These are phyloP conservation scores for Viridothelium virens DNA, from an alignment of 495 filamentous ascomycete genomes.

Conservation along the genomic window DNA sequence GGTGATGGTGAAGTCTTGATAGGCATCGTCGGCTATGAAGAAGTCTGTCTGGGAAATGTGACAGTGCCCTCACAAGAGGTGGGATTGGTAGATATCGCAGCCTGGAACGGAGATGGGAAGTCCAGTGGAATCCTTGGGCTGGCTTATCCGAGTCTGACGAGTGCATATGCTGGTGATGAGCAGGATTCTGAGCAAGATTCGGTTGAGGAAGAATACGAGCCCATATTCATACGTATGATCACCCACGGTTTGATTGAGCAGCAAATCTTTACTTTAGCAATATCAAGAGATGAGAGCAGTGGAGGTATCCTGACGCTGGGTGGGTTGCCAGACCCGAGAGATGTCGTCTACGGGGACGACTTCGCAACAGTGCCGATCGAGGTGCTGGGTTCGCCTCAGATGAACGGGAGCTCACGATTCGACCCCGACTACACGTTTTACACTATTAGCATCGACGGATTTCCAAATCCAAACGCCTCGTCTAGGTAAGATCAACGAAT, in stretches of 20 bases:
- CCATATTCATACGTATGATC: constrained; percentile 52
- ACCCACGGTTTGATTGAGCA: constrained; percentile 41
- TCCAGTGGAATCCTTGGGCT: constrained; percentile 39
- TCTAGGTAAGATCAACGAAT: neutral
- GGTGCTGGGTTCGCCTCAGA: neutral
- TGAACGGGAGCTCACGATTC: neutral
- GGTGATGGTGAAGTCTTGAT: constrained; percentile 49
- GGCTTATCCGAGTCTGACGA: constrained; percentile 41
- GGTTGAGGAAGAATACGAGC: constrained; percentile 42
- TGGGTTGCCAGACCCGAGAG: constrained; percentile 36
- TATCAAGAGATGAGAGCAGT: constrained; percentile 26
- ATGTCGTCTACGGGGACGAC: constrained; percentile 30
- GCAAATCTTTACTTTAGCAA: constrained; percentile 50
- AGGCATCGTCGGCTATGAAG: constrained; percentile 51
- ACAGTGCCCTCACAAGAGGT: constrained; percentile 22
- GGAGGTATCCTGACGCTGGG: constrained; percentile 46
- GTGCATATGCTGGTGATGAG: constrained; percentile 43
- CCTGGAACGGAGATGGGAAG: constrained; percentile 40
- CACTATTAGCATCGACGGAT: constrained; percentile 38
- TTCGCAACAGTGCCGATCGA: constrained; percentile 40
- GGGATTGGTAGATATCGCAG: constrained; percentile 19
- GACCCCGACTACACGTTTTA: constrained; percentile 35
- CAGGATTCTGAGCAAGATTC: constrained; percentile 10
- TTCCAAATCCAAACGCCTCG: constrained; percentile 17
- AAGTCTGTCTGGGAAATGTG: constrained; percentile 27